phyloP scores from a whole-genome alignment of 805 yeast genomes.

The Spathaspora boniae region DNA sequence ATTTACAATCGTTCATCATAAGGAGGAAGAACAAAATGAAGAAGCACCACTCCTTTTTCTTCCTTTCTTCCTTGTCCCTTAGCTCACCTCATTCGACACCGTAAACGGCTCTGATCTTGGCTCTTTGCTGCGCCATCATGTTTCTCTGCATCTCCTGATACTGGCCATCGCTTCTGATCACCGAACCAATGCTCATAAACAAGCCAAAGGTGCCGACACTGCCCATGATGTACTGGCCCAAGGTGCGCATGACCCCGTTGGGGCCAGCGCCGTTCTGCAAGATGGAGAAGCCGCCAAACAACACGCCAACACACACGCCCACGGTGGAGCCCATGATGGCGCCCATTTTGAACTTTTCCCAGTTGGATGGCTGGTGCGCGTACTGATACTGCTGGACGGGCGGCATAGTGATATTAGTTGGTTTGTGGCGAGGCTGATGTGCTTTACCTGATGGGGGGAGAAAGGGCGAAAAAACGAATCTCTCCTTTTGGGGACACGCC shows the following conservation, averaged over 20 bases:
- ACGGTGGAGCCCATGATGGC: constrained; percentile 90
- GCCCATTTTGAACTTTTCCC: constrained; percentile 98
- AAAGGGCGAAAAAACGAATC: too few species aligned
- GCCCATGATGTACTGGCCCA: constrained; percentile 95
- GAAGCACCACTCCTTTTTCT: neutral
- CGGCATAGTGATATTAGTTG: too few species aligned
- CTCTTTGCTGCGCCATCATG: constrained; percentile 27
- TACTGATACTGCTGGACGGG: constrained; percentile 70
- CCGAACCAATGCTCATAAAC: constrained; percentile 94
- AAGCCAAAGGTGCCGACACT: constrained; percentile 96
- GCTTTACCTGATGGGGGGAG: too few species aligned
- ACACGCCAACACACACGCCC: constrained; percentile 91
- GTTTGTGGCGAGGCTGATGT: too few species aligned
- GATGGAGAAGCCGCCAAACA: constrained; percentile 92
- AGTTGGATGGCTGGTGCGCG: constrained; percentile 66
- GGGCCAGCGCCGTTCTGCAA: constrained; percentile 97
- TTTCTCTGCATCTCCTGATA: constrained; percentile 28
- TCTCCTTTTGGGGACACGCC: too few species aligned
- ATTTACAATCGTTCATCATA: constrained; percentile 3
- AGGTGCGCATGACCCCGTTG: constrained; percentile 91
- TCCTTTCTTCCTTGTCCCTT: constrained; percentile 8
- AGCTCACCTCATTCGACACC: too few species aligned
- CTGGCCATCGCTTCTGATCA: constrained; percentile 69
- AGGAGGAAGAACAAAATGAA: neutral
- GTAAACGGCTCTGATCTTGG: constrained; percentile 27